These are phyloP conservation scores for Fraxinus floribunda DNA, from an alignment of 305 asterid species.

Conservation along the genomic window DNA sequence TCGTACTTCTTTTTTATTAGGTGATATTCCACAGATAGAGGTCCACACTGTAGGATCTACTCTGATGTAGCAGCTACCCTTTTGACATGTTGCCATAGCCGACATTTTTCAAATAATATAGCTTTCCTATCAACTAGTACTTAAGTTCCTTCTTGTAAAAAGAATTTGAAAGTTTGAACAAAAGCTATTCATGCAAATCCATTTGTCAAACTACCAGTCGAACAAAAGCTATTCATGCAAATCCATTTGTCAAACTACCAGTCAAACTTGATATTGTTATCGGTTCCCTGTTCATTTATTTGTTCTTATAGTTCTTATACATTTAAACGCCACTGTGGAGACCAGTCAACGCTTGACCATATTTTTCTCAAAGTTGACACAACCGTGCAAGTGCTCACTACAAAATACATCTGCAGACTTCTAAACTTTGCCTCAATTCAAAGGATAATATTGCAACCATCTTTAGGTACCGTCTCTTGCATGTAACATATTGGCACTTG, in stretches of 20 bases:
- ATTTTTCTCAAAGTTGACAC: neutral
- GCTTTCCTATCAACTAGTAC: neutral
- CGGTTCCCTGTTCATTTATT: neutral
- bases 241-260: neutral
- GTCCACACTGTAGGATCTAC: neutral
- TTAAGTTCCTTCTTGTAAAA: slow-evolving; percentile 3
- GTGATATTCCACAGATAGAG: neutral
- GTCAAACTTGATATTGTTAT: neutral
- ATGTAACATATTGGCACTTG: neutral
- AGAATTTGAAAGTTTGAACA: neutral
- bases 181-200: neutral
- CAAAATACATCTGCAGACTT: neutral
- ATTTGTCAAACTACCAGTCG: no score
- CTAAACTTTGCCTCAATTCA: neutral
- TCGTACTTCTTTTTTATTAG: no score
- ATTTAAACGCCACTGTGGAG: neutral
- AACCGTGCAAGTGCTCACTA: neutral
- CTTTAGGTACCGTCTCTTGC: neutral
- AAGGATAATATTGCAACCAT: neutral
- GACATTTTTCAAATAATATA: slow-evolving; percentile 9
- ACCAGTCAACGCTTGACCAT: neutral
- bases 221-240: no score
- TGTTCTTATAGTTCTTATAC: neutral
- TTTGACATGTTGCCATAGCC: neutral
- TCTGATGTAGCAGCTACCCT: neutral